Evolutionary conservation across 257 asterid species (phyloP).

Genomic region (Handroanthus guayacan): DNA sequence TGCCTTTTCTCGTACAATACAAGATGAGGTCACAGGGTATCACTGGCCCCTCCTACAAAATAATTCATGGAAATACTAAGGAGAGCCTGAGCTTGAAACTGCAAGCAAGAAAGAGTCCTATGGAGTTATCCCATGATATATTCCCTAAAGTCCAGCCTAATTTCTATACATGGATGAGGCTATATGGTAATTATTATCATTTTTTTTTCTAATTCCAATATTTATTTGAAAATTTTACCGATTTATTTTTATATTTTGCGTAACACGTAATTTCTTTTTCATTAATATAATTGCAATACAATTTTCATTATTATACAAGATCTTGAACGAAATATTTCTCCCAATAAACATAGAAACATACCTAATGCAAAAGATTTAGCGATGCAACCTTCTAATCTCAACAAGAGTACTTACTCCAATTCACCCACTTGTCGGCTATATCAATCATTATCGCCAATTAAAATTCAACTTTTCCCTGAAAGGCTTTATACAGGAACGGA

Average conservation of each 20-base stretch:
- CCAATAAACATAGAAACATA: too few species aligned
- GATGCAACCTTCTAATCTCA: too few species aligned
- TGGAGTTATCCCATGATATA: constrained; percentile 69
- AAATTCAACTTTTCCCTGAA: too few species aligned
- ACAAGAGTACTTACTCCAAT: too few species aligned
- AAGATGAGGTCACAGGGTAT: constrained; percentile 60
- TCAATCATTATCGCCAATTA: too few species aligned
- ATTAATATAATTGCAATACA: too few species aligned
- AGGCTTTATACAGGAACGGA: too few species aligned
- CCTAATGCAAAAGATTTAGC: too few species aligned
- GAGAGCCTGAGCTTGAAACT: constrained; percentile 55
- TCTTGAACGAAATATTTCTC: too few species aligned
- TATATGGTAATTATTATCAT: constrained; percentile 47
- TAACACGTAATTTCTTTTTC: too few species aligned
- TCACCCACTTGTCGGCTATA: too few species aligned
- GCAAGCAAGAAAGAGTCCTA: constrained; percentile 45
- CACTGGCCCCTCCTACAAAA: constrained; percentile 54
- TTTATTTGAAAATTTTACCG: not conserved
- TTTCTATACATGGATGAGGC: constrained; percentile 54
- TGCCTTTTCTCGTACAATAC: constrained; percentile 45
- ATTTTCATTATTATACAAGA: too few species aligned
- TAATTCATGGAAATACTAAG: constrained; percentile 58
- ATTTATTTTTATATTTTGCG: not conserved
- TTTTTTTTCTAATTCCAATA: not conserved
- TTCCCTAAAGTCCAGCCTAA: constrained; percentile 58